Conservation (phyloP, 2,329 filamentous ascomycete genomes). For the Aspergillus amoenus region DNA sequence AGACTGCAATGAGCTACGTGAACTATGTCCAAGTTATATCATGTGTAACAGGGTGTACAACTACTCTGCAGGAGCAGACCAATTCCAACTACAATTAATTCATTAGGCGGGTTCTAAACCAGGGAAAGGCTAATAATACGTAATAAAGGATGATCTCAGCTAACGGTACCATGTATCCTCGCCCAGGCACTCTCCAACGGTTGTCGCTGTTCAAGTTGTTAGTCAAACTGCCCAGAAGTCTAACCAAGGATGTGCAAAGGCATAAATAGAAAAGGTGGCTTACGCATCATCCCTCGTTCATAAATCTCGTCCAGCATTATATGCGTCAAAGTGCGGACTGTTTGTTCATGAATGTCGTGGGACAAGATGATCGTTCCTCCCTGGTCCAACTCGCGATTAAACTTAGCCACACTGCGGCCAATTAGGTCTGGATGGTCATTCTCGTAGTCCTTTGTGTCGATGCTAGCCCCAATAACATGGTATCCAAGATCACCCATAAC, state of each 20-base stretch:
- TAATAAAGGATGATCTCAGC: background rate
- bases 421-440: constrained; percentile 32
- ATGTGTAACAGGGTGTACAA: background rate
- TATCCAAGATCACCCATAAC: constrained; percentile 46
- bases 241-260: background rate
- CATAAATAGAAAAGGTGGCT: constrained; percentile 8
- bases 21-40: background rate
- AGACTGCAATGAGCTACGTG: background rate
- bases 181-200: constrained; percentile 58
- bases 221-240: background rate
- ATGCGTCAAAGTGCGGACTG: constrained; percentile 32
- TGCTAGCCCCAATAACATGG: constrained; percentile 43
- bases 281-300: constrained; percentile 41
- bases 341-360: constrained; percentile 40
- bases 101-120: background rate
- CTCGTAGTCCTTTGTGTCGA: constrained; percentile 47
- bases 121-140: background rate
- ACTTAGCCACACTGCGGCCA: constrained; percentile 32
- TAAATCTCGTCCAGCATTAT: constrained; percentile 39
- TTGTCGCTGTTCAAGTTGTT: constrained; percentile 40
- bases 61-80: background rate
- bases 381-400: constrained; percentile 29
- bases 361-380: constrained; percentile 35
- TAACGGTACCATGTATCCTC: constrained; percentile 56
- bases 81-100: background rate